Base-by-base conservation (phyloP, 495 filamentous ascomycete genomes). In the Pyrenopolyporus hunteri region DNA sequence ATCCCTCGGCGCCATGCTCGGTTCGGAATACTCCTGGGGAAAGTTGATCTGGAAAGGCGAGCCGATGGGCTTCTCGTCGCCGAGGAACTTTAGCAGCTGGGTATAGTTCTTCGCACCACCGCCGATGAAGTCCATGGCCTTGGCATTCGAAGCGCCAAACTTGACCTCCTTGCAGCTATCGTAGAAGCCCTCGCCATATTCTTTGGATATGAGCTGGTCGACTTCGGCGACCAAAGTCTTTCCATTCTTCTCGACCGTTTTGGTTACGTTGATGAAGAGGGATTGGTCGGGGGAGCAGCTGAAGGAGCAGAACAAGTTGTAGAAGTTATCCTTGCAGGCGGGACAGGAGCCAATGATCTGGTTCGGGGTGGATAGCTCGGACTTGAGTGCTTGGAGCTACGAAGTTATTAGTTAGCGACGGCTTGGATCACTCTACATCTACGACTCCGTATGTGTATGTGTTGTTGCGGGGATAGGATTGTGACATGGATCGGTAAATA, bases 11-110 rank as follows among this genome's bases (percentile, higher is more conserved):
- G 79, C 61, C 89, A 96, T 94, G 7, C 75, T 68, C 0, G 79
- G 73, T 50, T 90, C 85, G 1, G 76, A 59, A 62, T 85, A 86
- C 4, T 89, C 81, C 14, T 81, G 72, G 7, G 88, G 89, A 68
- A 93, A 98, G 78, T 98, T 91, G 74, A 98, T 94, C 76, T 98
- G 95, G 74, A 98, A 98, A 0, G 94, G 94, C 46, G 92, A 97
- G 6, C 94, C 95, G 11, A 93, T 80, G 5, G 84, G 74, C 69
- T 92, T 93, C 79, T 95, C 89, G 63, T 95, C 85, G 8, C 94
- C 94, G n/a, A 98, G 74, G 69, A 97, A 98, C 62, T 88, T 90
- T 55, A 98, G 70, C 66, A 98, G 90, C 23, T 87, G 80, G 0
- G 82, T 80, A 74, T 92, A 96, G 69, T 96, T 87, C 78, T 94